These are phyloP conservation scores for Meyerozyma carpophila DNA, from an alignment of 1,139 yeast species.

Conservation along the genomic window DNA sequence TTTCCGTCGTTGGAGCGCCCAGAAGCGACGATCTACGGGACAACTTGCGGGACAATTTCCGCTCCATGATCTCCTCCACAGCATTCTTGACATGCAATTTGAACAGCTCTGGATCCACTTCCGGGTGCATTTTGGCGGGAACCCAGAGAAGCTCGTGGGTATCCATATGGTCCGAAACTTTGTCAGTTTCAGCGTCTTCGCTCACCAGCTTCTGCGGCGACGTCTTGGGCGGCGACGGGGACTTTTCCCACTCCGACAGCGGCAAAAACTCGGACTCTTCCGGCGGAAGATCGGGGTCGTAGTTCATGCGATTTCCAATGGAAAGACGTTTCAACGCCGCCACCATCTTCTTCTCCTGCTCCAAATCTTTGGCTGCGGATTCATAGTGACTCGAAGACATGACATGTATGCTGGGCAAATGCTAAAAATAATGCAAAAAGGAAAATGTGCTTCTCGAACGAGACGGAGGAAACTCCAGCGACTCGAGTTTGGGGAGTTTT, in stretches of 20 bases:
- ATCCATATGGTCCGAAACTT: not conserved
- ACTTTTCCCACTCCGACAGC: not conserved
- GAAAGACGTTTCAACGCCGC: slow-evolving; percentile 53
- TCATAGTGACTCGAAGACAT: slow-evolving; percentile 18
- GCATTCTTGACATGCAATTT: slow-evolving; percentile 75
- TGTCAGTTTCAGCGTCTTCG: not conserved
- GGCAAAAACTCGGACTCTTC: slow-evolving; percentile 27
- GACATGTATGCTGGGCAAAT: slow-evolving; percentile 1
- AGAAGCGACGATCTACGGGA: slow-evolving; percentile 28
- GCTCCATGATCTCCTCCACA: slow-evolving; percentile 65
- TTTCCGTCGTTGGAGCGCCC: not conserved
- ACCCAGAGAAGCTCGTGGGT: slow-evolving; percentile 61
- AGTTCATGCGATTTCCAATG: slow-evolving; percentile 48
- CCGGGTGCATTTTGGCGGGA: slow-evolving; percentile 92
- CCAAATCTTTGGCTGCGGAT: slow-evolving; percentile 44
- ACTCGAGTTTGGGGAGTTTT: too few relatives aligned
- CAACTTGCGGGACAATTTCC: slow-evolving; percentile 26
- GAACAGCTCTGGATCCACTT: slow-evolving; percentile 88
- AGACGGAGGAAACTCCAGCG: too few relatives aligned
- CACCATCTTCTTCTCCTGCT: slow-evolving; percentile 55
- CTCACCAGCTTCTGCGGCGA: not conserved
- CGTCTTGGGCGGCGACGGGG: slow-evolving; percentile 1
- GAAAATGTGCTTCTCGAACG: not conserved
- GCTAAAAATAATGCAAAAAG: not conserved
- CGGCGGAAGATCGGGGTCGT: slow-evolving; percentile 52